Percentiles rank a stretch among this genome's conserved stretches.
These are phyloP conservation scores for Didymellaceae sp. DNA, from an alignment of 2,329 filamentous ascomycete species.

Conservation along the genomic window DNA sequence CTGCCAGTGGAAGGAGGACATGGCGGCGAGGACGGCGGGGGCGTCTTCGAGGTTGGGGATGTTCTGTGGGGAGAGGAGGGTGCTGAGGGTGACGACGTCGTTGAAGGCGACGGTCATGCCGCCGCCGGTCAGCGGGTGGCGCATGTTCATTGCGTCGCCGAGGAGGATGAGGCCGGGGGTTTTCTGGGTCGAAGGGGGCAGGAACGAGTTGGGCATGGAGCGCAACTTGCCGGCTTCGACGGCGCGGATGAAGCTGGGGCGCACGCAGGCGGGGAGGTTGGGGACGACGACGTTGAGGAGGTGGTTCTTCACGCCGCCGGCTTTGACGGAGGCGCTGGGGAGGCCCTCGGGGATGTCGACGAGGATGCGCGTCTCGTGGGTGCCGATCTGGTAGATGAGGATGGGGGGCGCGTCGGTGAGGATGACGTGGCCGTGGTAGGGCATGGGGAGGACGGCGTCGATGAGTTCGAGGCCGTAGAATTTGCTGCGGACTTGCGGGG, in stretches of 20 bases:
- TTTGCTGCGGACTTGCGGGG: conserved; percentile 77
- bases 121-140: conserved; percentile 95
- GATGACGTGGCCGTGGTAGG: conserved; percentile 84
- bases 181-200: conserved; percentile 78
- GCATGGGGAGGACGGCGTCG: conserved; percentile 78
- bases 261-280: conserved; percentile 73
- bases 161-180: conserved; percentile 78
- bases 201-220: conserved; percentile 95
- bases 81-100: conserved; percentile 80
- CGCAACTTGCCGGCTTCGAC: conserved; percentile 79
- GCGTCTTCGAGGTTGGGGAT: conserved; percentile 75
- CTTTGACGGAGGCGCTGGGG: conserved; percentile 72
- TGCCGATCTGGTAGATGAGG: conserved; percentile 95
- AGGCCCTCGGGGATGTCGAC: conserved; percentile 84
- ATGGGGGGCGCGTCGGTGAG: conserved; percentile 80
- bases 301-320: conserved; percentile 85
- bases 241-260: conserved; percentile 75
- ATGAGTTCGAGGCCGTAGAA: conserved; percentile 95
- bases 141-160: conserved; percentile 98
- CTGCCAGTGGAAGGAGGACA: conserved; percentile 82
- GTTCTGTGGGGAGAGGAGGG: conserved; percentile 72
- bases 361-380: conserved; percentile 88
- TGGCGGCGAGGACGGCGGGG: conserved; percentile 68
- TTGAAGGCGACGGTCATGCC: conserved; percentile 98
- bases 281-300: conserved; percentile 81